Evolutionary conservation across 1,139 yeast genomes (phyloP).

Genomic region (Geotrichum histeridarum): DNA sequence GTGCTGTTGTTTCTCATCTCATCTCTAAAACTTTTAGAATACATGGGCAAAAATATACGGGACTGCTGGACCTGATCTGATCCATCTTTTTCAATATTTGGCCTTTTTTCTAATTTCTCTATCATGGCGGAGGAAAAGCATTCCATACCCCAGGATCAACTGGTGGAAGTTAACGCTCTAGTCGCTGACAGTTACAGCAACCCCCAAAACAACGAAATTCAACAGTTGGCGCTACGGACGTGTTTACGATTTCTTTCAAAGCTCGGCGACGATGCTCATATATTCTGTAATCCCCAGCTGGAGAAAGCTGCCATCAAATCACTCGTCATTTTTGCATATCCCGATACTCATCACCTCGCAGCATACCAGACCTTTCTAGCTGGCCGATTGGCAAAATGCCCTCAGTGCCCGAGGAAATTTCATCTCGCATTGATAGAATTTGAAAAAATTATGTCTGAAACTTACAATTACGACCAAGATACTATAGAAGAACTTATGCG

Average conservation of each 20-base stretch:
- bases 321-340: conserved; percentile 18
- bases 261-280: conserved; percentile 12
- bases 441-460: conserved; percentile 16
- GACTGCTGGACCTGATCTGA: too few relatives aligned
- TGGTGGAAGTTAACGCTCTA: conserved; percentile 8
- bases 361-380: conserved; percentile 14
- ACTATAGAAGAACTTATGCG: conserved; percentile 24
- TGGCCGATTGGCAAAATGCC: conserved; percentile 14
- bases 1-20: background rate
- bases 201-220: conserved; percentile 15
- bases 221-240: conserved; percentile 14
- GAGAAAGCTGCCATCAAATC: conserved; percentile 17
- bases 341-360: conserved; percentile 15
- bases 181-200: conserved; percentile 18
- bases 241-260: conserved; percentile 14
- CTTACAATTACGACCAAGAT: conserved; percentile 21
- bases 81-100: background rate
- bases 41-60: background rate
- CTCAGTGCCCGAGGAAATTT: conserved; percentile 17
- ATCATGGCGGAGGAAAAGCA: background rate
- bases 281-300: conserved; percentile 15
- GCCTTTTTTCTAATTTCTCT: background rate
- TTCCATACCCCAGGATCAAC: conserved; percentile 10
- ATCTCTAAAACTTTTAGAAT: background rate
- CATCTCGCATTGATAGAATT: conserved; percentile 16